phyloP scores from a whole-genome alignment of 1,284 basidiomycete genomes.

The Coniferiporia sulphurascens region DNA sequence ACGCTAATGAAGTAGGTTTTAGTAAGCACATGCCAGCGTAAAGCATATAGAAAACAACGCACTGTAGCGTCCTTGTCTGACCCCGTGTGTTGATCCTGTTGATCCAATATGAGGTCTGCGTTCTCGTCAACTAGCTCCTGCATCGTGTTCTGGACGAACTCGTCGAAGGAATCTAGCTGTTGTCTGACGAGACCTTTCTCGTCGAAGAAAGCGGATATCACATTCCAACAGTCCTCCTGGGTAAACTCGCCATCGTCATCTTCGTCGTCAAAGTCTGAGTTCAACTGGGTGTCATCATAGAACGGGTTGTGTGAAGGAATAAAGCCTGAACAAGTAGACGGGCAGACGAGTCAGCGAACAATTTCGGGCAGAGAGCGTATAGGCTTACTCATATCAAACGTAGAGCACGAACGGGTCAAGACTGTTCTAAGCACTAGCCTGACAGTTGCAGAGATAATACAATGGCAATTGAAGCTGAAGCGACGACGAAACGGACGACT shows the following conservation, averaged over 20 bases:
- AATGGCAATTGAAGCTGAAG: background rate
- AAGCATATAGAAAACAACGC: slow-evolving; percentile 13
- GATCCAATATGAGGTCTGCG: slow-evolving; percentile 89
- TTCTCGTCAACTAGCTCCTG: slow-evolving; percentile 99
- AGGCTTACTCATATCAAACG: slow-evolving; percentile 4
- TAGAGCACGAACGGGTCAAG: background rate
- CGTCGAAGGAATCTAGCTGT: slow-evolving; percentile 97
- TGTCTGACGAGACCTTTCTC: slow-evolving; percentile 97
- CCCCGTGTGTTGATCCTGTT: slow-evolving; percentile 93
- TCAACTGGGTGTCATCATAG: slow-evolving; percentile 29
- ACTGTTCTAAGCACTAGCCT: background rate
- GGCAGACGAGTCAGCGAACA: slow-evolving; percentile 1
- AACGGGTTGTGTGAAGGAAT: slow-evolving; percentile 9
- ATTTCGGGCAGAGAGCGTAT: background rate
- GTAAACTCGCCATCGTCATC: slow-evolving; percentile 76
- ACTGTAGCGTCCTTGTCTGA: slow-evolving; percentile 67
- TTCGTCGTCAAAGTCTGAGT: slow-evolving; percentile 57
- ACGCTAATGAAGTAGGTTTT: slow-evolving; percentile 43
- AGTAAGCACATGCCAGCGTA: background rate
- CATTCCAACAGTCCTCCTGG: slow-evolving; percentile 93
- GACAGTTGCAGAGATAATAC: too few relatives aligned
- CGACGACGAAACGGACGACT: background rate
- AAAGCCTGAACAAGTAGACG: background rate
- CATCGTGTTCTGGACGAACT: slow-evolving; percentile 99
- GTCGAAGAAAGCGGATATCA: slow-evolving; percentile 95